Evolutionary conservation across 139 green algal species (phyloP).

Genomic region (Penium margaritaceum): DNA sequence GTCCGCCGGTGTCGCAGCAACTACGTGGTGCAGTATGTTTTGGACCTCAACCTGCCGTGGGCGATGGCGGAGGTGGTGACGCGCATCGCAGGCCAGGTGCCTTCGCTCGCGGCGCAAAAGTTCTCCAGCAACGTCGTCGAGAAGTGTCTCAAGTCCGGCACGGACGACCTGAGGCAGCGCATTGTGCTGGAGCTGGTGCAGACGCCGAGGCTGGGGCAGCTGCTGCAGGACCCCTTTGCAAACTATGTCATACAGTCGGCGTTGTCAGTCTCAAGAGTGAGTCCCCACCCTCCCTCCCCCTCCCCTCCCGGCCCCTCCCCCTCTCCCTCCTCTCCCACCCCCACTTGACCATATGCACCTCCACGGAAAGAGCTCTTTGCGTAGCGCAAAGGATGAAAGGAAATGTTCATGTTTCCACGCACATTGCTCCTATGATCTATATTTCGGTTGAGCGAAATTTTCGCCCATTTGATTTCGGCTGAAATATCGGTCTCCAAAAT

Average conservation of each 20-base stretch:
- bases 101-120: constrained; percentile 86
- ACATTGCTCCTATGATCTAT: too few relatives aligned
- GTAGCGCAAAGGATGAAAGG: too few relatives aligned
- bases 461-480: too few relatives aligned
- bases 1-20: constrained; percentile 77
- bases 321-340: too few relatives aligned
- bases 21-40: constrained; percentile 97
- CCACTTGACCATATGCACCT: too few relatives aligned
- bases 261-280: constrained; percentile 45
- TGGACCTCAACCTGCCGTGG: constrained; percentile 83
- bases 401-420: too few relatives aligned
- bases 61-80: constrained; percentile 66
- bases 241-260: constrained; percentile 85
- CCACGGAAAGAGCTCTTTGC: too few relatives aligned
- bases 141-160: constrained; percentile 91
- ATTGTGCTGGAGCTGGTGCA: constrained; percentile 79
- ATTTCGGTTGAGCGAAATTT: too few relatives aligned
- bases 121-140: constrained; percentile 97
- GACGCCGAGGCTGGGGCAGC: constrained; percentile 62
- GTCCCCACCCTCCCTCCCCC: too few relatives aligned
- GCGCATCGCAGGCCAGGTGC: constrained; percentile 70
- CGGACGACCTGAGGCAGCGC: constrained; percentile 60
- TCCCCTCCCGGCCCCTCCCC: too few relatives aligned
- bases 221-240: constrained; percentile 79
- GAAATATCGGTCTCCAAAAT: too few relatives aligned